These are phyloP conservation scores for Penicillium bovifimosum DNA, from an alignment of 495 filamentous ascomycete species.

Conservation along the genomic window DNA sequence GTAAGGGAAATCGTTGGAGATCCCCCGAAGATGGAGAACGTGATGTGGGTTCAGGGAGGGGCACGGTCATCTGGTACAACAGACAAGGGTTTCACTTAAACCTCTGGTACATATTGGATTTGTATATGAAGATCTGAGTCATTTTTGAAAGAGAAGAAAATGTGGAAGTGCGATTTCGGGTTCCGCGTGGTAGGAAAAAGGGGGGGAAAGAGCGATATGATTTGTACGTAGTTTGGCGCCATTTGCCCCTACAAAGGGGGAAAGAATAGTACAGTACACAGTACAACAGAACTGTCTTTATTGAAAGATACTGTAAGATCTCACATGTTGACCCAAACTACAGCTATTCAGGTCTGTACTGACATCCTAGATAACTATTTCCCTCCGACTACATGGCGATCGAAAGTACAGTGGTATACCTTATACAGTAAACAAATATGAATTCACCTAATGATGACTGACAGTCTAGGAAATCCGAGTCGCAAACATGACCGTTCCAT, in stretches of 20 bases:
- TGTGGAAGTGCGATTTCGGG: background rate
- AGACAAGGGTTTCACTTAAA: background rate
- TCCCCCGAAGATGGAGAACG: background rate
- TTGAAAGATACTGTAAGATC: constrained; percentile 3
- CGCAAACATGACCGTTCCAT: background rate
- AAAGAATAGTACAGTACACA: constrained; percentile 13
- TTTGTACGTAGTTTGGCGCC: constrained; percentile 19
- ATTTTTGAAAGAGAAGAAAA: background rate
- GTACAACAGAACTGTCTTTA: constrained; percentile 14
- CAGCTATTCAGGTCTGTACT: too few species aligned
- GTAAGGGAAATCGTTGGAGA: background rate
- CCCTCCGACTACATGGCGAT: too few species aligned
- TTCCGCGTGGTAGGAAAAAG: constrained; percentile 14
- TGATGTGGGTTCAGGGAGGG: background rate
- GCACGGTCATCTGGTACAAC: background rate
- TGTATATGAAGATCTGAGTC: background rate
- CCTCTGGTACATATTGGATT: background rate
- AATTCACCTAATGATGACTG: background rate
- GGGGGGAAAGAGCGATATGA: background rate
- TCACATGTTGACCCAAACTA: too few species aligned
- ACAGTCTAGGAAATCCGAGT: background rate
- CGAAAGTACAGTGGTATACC: too few species aligned
- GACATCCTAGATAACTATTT: too few species aligned
- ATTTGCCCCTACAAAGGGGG: constrained; percentile 19
- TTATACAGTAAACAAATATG: too few species aligned